These are phyloP conservation scores for Colletotrichum sp. DNA, from an alignment of 2,329 filamentous ascomycete genomes.

Conservation along the genomic window DNA sequence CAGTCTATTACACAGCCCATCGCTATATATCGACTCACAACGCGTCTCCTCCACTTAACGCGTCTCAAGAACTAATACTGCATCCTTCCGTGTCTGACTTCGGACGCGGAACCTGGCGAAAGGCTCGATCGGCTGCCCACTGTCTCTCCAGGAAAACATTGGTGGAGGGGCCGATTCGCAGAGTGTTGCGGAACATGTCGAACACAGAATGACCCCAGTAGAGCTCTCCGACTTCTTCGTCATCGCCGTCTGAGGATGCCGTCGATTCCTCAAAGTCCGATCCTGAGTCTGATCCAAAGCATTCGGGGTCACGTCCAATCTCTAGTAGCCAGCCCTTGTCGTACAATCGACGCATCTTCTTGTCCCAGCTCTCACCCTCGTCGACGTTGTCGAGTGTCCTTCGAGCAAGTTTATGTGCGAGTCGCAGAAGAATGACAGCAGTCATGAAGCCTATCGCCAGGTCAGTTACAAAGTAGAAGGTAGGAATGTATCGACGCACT, in stretches of 20 bases:
- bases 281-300: neutral
- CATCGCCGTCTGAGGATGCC: neutral
- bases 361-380: neutral
- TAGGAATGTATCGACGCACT: neutral
- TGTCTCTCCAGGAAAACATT: neutral
- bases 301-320: neutral
- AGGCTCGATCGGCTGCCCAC: neutral
- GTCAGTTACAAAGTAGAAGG: neutral
- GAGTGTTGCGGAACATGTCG: neutral
- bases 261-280: neutral
- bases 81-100: neutral
- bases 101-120: neutral
- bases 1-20: neutral
- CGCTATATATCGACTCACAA: neutral
- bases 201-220: neutral
- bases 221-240: neutral
- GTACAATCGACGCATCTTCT: neutral
- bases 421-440: neutral
- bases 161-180: neutral
- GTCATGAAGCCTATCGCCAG: conserved; percentile 7
- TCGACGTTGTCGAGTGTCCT: neutral
- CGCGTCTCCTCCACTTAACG: neutral
- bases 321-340: neutral
- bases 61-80: neutral
- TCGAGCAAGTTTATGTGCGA: neutral